Base-by-base conservation (phyloP, 2,329 filamentous ascomycete species). In the Shiraia sp. region DNA sequence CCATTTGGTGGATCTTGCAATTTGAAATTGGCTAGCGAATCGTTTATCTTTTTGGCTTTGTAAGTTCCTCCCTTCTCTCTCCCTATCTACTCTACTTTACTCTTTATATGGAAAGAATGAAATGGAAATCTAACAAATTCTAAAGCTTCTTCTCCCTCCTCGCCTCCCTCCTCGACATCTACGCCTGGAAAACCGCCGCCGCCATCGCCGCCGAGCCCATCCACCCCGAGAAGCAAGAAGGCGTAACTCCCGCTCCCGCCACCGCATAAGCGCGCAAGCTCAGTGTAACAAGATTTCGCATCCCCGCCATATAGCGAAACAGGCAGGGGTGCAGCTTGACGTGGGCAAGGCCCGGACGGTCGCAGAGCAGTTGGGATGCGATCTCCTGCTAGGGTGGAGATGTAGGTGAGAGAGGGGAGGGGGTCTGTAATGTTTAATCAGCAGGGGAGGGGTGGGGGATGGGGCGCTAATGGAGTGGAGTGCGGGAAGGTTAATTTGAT, bases 11-110 rank as follows among this genome's bases (percentile, higher is more conserved):
- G 63, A 12, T 32, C 38, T 22, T 75, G 72, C 55, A 47, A 49
- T 7, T 51, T 59, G 25, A 76, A 76, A 55, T 57, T 63, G 33
- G 66, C 72, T 14, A 70, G 66, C 31, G 67, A 75, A 51, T 49
- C 73, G 0, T 76, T 76, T 42, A 71, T 71, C 25, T 75, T 75
- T 58, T 41, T 75, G 1, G 63, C 71, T 17, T 75, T 75, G 72
- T 75, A 69, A 34, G 71, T 39, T 4, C n/a, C 45, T 65, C 72
- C 55, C 69, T 68, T 39, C 6, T 22, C 45, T 65, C 72, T 56
- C 69, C 68, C 45, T 71, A 65, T n/a, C n/a, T n/a, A 22, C 62
- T 71, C 44, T 49, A 65, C 42, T 66, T 62, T 29, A 62, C 71
- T 15, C 52, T 70, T 47, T n/a, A 8, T 3, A 9, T 6, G 17